These are phyloP conservation scores for Aureobasidium sp. DNA, from an alignment of 2,329 filamentous ascomycete species.

Conservation along the genomic window DNA sequence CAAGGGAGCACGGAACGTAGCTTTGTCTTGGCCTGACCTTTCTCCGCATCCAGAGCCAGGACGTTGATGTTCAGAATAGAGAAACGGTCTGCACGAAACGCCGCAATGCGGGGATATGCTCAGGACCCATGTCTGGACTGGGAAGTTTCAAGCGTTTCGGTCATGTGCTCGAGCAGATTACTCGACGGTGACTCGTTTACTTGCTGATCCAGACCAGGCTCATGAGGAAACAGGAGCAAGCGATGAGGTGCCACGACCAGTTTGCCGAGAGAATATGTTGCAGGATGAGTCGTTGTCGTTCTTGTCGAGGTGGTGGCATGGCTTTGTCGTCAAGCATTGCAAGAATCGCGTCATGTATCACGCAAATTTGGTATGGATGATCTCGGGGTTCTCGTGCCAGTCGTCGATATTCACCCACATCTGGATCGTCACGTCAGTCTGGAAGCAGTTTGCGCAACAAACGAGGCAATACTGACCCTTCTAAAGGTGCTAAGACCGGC, in stretches of 20 bases:
- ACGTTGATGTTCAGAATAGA: neutral
- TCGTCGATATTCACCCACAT: constrained; percentile 99
- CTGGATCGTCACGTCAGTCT: constrained; percentile 40
- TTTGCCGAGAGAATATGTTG: neutral
- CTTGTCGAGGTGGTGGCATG: neutral
- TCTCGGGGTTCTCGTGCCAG: constrained; percentile 99
- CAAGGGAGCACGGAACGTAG: neutral
- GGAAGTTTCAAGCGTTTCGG: constrained; percentile 11
- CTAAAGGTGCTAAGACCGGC: constrained; percentile 95
- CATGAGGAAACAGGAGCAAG: neutral
- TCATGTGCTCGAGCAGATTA: constrained; percentile 6
- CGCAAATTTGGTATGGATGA: constrained; percentile 97
- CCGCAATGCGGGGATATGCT: constrained; percentile 1
- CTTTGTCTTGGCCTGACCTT: neutral
- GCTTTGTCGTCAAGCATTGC: constrained; percentile 6
- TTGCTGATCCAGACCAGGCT: constrained; percentile 5
- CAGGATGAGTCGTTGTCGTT: neutral
- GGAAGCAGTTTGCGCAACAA: constrained; percentile 15
- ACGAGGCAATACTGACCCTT: constrained; percentile 61
- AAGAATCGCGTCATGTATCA: constrained; percentile 36
- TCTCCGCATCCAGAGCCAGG: neutral
- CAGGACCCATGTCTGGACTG: neutral
- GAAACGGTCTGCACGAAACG: neutral
- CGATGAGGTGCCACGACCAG: constrained; percentile 8
- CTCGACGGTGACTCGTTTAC: constrained; percentile 7